Base-by-base conservation (phyloP, 257 asterid genomes). In the Fraxinus quadrangulata region DNA sequence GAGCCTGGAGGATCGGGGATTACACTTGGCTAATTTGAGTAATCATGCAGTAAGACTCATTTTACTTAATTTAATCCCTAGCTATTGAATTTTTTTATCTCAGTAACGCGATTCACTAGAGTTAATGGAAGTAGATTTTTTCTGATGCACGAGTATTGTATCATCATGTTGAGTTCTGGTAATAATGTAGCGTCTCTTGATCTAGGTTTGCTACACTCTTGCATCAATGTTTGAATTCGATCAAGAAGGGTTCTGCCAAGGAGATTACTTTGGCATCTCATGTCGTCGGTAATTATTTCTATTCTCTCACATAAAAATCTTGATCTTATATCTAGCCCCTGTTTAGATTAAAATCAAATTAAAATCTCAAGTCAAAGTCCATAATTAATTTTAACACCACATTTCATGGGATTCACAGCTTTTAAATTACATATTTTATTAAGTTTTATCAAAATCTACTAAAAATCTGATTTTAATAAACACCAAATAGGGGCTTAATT, bases 251-350 rank as follows among this genome's bases (percentile, higher is more conserved):
- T 77, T 93, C 98, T 75, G 89, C 92, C 5, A 93, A 80, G 85
- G 99, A 96, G 90, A 86, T 90, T 72, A 84, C 94, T 75, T 83
- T 96, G 88, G 98, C 99, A 5, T 84, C 97, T 76, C 97, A 89
- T 74, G 86, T 84, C 33, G 90, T 92, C 86, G 99, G 99, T 96
- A 83, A 73, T 75, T 13, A 61, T 61, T 70, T 49, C 72, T 33
- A 13, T 31, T 54, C 33, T 39, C 45, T 67, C 70, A 59, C 49
- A 19, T 23, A 23, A 24, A 72, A 24, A 49, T 40, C 42, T 39
- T 75, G 4, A 13, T 68, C 30, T 39, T 34, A 5, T 11, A 37
- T 6, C 9, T 37, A 37, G 40, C 40, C 10, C 40, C 40, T 37
- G 40, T 37, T 37, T 37, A 37, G 40, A 37, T 37, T 6, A 37